A percentile compares a stretch with the other conserved stretches of the same genome.
Conservation (phyloP, 106 monocot species). For the Phalaenopsis equestris region DNA sequence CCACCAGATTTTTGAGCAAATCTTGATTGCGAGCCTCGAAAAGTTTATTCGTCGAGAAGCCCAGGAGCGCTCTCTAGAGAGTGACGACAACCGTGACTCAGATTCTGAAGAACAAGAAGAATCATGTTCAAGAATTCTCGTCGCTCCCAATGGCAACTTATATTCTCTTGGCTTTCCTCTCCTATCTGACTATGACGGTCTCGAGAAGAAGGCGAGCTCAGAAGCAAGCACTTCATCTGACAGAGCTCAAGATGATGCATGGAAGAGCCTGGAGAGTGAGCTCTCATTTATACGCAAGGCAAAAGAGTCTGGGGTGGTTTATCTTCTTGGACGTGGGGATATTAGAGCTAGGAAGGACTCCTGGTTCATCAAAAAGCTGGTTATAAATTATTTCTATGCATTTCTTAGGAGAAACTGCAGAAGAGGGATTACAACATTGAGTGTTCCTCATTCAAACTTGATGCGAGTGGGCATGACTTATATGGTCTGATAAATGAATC, state of each 20-base stretch:
- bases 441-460: slow-evolving; percentile 67
- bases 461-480: slow-evolving; percentile 77
- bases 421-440: slow-evolving; percentile 53
- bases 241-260: slow-evolving; percentile 37
- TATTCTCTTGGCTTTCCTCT: slow-evolving; percentile 36
- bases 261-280: slow-evolving; percentile 53
- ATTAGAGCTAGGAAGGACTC: slow-evolving; percentile 83
- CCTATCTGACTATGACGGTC: slow-evolving; percentile 10
- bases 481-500: slow-evolving; percentile 43
- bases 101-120: slow-evolving; percentile 11
- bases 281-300: slow-evolving; percentile 68
- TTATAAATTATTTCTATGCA: slow-evolving; percentile 80
- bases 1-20: slow-evolving; percentile 56
- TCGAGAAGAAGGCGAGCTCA: no score
- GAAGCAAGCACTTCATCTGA: background rate
- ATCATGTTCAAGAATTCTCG: no score
- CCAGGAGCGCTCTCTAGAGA: slow-evolving; percentile 53
- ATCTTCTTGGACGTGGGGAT: slow-evolving; percentile 64
- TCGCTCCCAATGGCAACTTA: no score
- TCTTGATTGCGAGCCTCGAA: slow-evolving; percentile 70
- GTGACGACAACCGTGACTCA: slow-evolving; percentile 20
- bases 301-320: slow-evolving; percentile 69
- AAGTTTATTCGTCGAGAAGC: slow-evolving; percentile 69
- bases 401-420: slow-evolving; percentile 77
- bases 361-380: slow-evolving; percentile 64